These are phyloP conservation scores for Mycena epipterygia DNA, from an alignment of 768 basidiomycete genomes.

Conservation along the genomic window DNA sequence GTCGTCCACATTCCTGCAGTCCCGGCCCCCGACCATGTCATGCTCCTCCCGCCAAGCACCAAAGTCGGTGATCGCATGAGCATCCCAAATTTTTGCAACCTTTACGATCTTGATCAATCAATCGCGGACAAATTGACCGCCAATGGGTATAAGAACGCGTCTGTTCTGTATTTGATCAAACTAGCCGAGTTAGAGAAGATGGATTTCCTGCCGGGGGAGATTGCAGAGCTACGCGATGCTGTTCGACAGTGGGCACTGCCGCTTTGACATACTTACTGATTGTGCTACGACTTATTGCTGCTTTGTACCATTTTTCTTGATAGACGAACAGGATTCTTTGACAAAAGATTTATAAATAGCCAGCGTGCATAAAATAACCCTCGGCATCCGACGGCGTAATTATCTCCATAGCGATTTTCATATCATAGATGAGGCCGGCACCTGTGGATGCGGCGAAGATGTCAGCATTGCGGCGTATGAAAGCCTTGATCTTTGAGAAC, in stretches of 20 bases:
- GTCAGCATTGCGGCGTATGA: constrained; percentile 28
- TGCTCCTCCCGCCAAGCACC: neutral
- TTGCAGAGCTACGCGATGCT: constrained; percentile 17
- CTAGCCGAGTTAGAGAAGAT: neutral
- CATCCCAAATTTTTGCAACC: neutral
- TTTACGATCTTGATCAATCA: neutral
- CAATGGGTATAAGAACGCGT: neutral
- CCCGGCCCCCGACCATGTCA: neutral
- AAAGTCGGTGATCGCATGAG: neutral
- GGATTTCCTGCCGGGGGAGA: constrained; percentile 4
- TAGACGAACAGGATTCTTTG: too few species aligned
- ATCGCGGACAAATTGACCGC: neutral
- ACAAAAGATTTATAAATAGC: too few species aligned
- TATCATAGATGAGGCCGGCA: constrained; percentile 6
- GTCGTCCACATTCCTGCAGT: neutral
- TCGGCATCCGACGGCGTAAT: neutral
- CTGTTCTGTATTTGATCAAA: neutral
- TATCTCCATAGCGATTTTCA: constrained; percentile 29
- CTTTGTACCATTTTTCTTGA: too few species aligned
- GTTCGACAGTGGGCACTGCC: too few species aligned
- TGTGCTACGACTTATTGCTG: neutral
- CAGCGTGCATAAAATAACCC: too few species aligned
- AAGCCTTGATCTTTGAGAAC: constrained; percentile 46
- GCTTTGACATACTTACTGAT: neutral
- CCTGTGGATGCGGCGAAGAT: neutral